phyloP scores from a whole-genome alignment of 805 yeast species.

The Millerago galiae region DNA sequence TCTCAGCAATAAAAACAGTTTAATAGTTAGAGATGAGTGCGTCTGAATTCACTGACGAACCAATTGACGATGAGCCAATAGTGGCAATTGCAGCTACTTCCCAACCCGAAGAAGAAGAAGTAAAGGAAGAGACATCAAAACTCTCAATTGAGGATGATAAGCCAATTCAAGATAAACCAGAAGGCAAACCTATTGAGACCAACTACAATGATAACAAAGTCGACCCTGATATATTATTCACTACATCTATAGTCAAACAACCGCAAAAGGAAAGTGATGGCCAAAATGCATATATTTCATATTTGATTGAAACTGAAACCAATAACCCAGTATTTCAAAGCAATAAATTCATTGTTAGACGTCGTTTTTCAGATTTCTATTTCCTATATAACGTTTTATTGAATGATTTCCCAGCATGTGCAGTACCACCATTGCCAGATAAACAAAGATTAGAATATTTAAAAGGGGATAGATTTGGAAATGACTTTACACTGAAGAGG shows the following conservation, averaged over 20 bases:
- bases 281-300: constrained; percentile 72
- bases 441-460: constrained; percentile 86
- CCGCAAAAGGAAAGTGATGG: constrained; percentile 72
- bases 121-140: not conserved
- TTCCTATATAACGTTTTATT: constrained; percentile 66
- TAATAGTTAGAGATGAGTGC: constrained; percentile 6
- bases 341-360: constrained; percentile 45
- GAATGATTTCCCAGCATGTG: constrained; percentile 76
- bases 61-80: constrained; percentile 11
- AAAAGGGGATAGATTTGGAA: constrained; percentile 87
- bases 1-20: not conserved
- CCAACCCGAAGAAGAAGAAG: not conserved
- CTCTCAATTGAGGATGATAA: not conserved
- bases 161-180: not conserved
- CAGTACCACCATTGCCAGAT: constrained; percentile 92
- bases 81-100: not conserved
- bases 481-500: constrained; percentile 77
- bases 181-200: not conserved
- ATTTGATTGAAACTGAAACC: constrained; percentile 56
- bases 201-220: not conserved
- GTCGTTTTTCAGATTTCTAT: constrained; percentile 85
- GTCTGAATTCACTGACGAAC: constrained; percentile 19
- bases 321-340: constrained; percentile 51
- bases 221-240: constrained; percentile 17
- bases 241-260: constrained; percentile 40